A percentile compares a stretch with the other conserved stretches of the same genome.
Evolutionary conservation across 306 rosid genomes (phyloP).

Genomic region (Dalbergia cochinchinensis): DNA sequence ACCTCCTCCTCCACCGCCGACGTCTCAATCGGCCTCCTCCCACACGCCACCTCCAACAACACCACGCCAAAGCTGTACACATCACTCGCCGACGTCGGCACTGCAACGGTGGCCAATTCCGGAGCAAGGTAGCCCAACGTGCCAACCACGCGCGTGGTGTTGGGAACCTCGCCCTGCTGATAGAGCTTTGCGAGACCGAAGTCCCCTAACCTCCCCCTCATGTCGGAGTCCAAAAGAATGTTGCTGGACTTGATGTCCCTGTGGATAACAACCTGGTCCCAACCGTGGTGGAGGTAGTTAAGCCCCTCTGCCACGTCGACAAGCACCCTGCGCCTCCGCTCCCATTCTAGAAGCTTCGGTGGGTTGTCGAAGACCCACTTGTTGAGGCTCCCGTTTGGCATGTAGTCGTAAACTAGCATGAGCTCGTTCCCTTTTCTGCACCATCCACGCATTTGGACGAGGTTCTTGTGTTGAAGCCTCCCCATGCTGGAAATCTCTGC

Average conservation of each 20-base stretch:
- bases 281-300: constrained; percentile 86
- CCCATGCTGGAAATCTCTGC: constrained; percentile 97
- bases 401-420: constrained; percentile 87
- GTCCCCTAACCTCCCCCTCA: constrained; percentile 87
- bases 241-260: constrained; percentile 89
- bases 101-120: constrained; percentile 68
- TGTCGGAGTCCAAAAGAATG: constrained; percentile 72
- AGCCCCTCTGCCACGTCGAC: constrained; percentile 90
- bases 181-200: constrained; percentile 93
- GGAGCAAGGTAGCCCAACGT: constrained; percentile 93
- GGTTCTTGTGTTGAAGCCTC: constrained; percentile 84
- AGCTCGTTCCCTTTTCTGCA: constrained; percentile 75
- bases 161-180: constrained; percentile 84
- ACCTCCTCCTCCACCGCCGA: constrained; percentile 66
- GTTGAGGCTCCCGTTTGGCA: constrained; percentile 92
- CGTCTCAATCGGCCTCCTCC: constrained; percentile 76
- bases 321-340: constrained; percentile 65
- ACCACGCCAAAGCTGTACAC: constrained; percentile 90
- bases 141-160: constrained; percentile 88
- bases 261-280: constrained; percentile 91
- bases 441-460: constrained; percentile 96
- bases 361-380: constrained; percentile 76
- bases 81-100: constrained; percentile 84
- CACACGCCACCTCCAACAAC: constrained; percentile 88
- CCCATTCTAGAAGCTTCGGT: constrained; percentile 60